These are phyloP conservation scores for Termitomyces sp. DNA, from an alignment of 1,284 basidiomycete species.

Conservation along the genomic window DNA sequence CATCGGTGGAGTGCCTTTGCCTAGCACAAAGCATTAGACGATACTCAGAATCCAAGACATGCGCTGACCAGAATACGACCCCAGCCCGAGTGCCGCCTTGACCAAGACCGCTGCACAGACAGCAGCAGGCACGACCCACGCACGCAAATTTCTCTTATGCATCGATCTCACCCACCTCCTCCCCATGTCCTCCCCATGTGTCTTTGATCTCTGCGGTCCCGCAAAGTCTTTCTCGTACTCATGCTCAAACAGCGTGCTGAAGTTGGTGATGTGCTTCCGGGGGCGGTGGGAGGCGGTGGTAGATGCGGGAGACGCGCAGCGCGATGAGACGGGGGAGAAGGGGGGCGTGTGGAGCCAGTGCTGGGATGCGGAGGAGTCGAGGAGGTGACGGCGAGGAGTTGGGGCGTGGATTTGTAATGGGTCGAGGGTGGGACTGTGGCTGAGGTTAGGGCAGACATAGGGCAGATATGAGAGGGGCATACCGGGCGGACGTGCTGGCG, in stretches of 20 bases:
- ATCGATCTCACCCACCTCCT: conserved; percentile 71
- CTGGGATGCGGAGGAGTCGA: conserved; percentile 45
- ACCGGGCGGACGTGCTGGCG: background rate
- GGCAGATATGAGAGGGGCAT: no score
- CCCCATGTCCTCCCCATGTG: conserved; percentile 31
- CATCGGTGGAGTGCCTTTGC: conserved; percentile 71
- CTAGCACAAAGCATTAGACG: conserved; percentile 30
- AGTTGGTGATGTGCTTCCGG: conserved; percentile 13
- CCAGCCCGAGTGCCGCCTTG: conserved; percentile 67
- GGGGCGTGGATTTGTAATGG: conserved; percentile 49
- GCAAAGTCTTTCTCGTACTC: conserved; percentile 1
- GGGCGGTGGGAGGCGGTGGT: conserved; percentile 8
- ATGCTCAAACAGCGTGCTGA: conserved; percentile 19
- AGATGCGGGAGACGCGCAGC: conserved; percentile 35
- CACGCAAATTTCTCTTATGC: conserved; percentile 59
- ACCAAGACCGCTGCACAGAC: conserved; percentile 51
- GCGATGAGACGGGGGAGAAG: conserved; percentile 41
- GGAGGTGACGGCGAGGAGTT: conserved; percentile 48
- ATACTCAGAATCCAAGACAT: background rate
- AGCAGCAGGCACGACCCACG: conserved; percentile 50
- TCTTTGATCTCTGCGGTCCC: background rate
- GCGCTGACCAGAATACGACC: conserved; percentile 76
- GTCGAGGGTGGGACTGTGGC: conserved; percentile 21
- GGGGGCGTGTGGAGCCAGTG: conserved; percentile 46
- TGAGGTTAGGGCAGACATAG: background rate